phyloP scores from a whole-genome alignment of 192 early-diverging fungal genomes.

The Coemansia sp. region DNA sequence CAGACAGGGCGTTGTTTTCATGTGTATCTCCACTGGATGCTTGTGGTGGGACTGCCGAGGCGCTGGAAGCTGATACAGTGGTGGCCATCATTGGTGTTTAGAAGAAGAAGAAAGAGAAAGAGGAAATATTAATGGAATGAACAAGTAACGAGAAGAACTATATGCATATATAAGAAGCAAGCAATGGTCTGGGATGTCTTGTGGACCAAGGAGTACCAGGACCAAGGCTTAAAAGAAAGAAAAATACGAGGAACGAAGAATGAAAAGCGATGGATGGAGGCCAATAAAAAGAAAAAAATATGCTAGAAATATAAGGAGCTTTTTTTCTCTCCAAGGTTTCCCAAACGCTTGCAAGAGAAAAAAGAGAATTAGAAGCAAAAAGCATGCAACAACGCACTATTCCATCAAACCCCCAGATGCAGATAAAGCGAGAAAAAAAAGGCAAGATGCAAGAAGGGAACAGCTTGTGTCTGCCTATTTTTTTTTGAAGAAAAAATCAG shows the following conservation, averaged over 20 bases:
- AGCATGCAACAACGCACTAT: not conserved
- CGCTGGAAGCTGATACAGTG: slow-evolving; percentile 4
- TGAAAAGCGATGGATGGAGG: not conserved
- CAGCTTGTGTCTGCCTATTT: no score
- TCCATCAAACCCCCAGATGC: not conserved
- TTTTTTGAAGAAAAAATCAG: not conserved
- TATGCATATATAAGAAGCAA: not conserved
- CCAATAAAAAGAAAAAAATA: not conserved
- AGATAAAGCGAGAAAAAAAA: not conserved
- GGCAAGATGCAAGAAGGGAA: no score
- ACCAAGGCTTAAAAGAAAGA: not conserved
- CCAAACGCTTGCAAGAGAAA: not conserved
- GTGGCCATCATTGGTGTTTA: slow-evolving; percentile 5
- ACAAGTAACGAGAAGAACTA: not conserved
- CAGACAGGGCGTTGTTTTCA: slow-evolving; percentile 4
- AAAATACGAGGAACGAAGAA: not conserved
- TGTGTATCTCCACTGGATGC: not conserved
- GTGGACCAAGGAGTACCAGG: not conserved
- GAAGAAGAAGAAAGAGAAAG: not conserved
- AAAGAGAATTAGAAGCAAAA: not conserved
- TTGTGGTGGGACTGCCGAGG: slow-evolving; percentile 6
- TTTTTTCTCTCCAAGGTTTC: no score
- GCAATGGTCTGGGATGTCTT: not conserved
- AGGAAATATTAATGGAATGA: not conserved
- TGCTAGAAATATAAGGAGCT: no score